These are phyloP conservation scores for Sequoia sempervirens DNA, from an alignment of 75 land plant species.

Conservation along the genomic window DNA sequence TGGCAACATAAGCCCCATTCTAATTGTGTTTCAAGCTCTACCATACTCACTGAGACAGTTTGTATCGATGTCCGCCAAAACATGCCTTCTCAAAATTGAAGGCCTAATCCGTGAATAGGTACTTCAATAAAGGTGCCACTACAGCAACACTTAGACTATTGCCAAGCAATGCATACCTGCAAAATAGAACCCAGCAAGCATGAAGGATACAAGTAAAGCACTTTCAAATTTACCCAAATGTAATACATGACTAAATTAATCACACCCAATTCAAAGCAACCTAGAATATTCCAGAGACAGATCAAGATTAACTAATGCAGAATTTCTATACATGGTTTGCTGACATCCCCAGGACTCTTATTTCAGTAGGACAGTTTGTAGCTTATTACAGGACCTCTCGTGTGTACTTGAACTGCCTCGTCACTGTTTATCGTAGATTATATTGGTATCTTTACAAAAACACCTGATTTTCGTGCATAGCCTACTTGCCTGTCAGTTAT, in stretches of 20 bases:
- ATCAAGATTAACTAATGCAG: no score
- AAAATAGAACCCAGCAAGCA: background rate
- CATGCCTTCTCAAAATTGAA: background rate
- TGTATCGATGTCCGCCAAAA: background rate
- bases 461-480: no score
- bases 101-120: constrained; percentile 46
- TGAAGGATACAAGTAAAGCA: background rate
- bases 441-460: background rate
- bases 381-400: background rate
- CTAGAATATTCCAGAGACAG: background rate
- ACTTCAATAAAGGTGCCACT: constrained; percentile 60
- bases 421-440: background rate
- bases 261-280: background rate
- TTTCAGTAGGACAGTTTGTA: background rate
- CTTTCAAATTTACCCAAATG: background rate
- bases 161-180: constrained; percentile 89
- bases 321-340: background rate
- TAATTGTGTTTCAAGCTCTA: background rate
- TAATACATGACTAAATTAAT: background rate
- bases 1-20: background rate
- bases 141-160: constrained; percentile 86
- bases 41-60: background rate
- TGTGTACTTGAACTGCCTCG: background rate
- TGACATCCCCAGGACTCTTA: background rate
- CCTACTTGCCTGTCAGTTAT: no score